These are phyloP conservation scores for Corinectria fuckeliana DNA, from an alignment of 2,329 filamentous ascomycete genomes.

Conservation along the genomic window DNA sequence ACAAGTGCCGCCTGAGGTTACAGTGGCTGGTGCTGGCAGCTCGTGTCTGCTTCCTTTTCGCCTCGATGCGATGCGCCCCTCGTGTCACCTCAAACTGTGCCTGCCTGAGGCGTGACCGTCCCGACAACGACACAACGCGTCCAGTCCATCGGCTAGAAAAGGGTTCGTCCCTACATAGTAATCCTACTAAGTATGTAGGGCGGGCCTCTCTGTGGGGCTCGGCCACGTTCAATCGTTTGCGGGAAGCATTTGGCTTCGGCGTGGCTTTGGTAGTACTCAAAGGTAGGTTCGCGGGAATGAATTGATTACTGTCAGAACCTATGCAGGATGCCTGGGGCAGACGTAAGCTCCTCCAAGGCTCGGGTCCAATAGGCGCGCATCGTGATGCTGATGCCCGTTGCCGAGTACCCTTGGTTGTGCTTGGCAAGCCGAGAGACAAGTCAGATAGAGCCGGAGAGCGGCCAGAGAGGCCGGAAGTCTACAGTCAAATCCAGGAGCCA, in stretches of 20 bases:
- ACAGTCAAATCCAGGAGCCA: not conserved
- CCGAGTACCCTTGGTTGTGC: no score
- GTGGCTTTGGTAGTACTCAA: constrained; percentile 5
- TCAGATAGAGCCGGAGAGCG: not conserved
- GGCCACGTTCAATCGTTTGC: constrained; percentile 2
- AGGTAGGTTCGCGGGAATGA: constrained; percentile 4
- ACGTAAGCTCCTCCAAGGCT: constrained; percentile 8
- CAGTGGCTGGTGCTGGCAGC: constrained; percentile 24
- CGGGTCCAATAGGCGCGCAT: constrained; percentile 4
- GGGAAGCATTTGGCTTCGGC: not conserved
- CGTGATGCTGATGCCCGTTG: constrained; percentile 1
- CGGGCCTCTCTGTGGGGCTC: constrained; percentile 24
- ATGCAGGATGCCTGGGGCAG: constrained; percentile 11
- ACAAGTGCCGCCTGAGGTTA: constrained; percentile 30
- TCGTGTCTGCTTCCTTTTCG: constrained; percentile 29
- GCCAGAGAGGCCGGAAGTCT: not conserved
- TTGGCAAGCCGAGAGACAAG: not conserved
- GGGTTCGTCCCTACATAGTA: constrained; percentile 24
- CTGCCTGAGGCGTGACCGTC: constrained; percentile 27
- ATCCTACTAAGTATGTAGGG: no score
- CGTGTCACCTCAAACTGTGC: constrained; percentile 35
- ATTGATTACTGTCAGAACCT: constrained; percentile 12
- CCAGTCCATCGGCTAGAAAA: constrained; percentile 13
- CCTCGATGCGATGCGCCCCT: constrained; percentile 26
- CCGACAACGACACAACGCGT: not conserved